phyloP scores from a whole-genome alignment of 208 protist species.

The Balamuthia mandrillaris region DNA sequence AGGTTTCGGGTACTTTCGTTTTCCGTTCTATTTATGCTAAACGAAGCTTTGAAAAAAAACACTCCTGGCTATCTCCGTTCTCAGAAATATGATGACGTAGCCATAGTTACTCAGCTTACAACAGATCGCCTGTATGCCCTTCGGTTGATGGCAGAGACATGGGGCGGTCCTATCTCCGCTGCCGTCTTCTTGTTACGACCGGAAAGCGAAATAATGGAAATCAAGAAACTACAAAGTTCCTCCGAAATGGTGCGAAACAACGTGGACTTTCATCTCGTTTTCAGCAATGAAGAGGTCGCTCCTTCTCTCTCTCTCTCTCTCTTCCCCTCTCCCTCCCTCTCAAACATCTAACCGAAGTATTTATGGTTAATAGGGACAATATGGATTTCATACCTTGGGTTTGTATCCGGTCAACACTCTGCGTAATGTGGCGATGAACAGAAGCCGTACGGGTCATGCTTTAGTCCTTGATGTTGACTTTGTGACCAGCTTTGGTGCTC shows the following conservation, averaged over 20 bases:
- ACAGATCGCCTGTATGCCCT: conserved; percentile 20
- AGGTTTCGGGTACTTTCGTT: neutral
- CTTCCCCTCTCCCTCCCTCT: neutral
- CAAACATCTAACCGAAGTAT: neutral
- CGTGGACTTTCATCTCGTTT: conserved; percentile 37
- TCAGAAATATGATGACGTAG: conserved; percentile 16
- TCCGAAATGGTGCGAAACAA: neutral
- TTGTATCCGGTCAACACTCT: conserved; percentile 44
- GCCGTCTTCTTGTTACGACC: neutral
- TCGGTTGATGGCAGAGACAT: neutral
- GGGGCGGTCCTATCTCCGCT: conserved; percentile 10
- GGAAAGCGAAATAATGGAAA: neutral
- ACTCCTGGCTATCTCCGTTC: neutral
- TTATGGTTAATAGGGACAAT: too few species aligned
- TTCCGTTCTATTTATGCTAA: neutral
- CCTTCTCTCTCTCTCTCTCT: neutral
- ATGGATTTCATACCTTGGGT: neutral
- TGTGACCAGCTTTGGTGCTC: neutral
- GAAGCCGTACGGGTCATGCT: conserved; percentile 17
- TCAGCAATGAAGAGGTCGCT: neutral
- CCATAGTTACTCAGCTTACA: conserved; percentile 39
- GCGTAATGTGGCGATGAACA: conserved; percentile 37
- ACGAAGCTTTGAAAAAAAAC: neutral
- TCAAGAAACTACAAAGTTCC: neutral
- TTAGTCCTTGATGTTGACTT: conserved; percentile 38